Evolutionary conservation across 192 early-diverging fungal species (phyloP).

Genomic region (Coemansia umbellata): DNA sequence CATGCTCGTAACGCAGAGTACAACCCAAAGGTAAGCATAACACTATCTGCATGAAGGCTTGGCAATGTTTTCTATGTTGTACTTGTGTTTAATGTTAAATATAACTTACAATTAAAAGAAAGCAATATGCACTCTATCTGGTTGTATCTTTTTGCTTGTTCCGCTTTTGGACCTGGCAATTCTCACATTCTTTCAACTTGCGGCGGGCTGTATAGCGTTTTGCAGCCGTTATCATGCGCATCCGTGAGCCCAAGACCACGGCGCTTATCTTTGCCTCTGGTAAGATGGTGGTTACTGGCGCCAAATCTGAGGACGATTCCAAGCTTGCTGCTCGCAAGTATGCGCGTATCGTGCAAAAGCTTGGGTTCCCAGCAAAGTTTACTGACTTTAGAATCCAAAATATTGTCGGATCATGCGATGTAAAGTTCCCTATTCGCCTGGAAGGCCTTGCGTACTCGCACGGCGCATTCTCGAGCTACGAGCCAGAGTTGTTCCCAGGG

Average conservation of each 20-base stretch:
- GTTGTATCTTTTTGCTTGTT: no score
- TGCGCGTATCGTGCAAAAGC: constrained; percentile 97
- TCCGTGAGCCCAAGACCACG: constrained; percentile 98
- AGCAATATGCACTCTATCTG: no score
- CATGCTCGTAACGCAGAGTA: constrained; percentile 99
- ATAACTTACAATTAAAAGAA: no score
- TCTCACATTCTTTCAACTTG: no score
- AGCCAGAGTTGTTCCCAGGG: constrained; percentile 98
- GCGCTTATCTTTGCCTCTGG: constrained; percentile 99
- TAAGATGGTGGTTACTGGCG: constrained; percentile 99
- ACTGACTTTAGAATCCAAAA: constrained; percentile 99
- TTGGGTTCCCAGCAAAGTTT: constrained; percentile 97
- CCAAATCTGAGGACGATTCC: constrained; percentile 96
- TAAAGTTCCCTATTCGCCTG: constrained; percentile 98
- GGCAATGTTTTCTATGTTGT: no score
- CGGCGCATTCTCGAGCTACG: constrained; percentile 84
- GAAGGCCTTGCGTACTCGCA: constrained; percentile 95
- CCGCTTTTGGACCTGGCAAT: no score
- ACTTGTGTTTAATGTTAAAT: no score
- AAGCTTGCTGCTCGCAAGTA: constrained; percentile 97
- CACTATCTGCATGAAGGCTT: no score
- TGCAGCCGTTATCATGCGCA: constrained; percentile 99
- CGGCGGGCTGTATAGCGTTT: constrained; percentile 70
- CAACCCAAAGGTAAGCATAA: constrained; percentile 90
- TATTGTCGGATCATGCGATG: constrained; percentile 98